Conservation (phyloP, 2,329 filamentous ascomycete genomes). For the Beauveria scarabaeidicola region DNA sequence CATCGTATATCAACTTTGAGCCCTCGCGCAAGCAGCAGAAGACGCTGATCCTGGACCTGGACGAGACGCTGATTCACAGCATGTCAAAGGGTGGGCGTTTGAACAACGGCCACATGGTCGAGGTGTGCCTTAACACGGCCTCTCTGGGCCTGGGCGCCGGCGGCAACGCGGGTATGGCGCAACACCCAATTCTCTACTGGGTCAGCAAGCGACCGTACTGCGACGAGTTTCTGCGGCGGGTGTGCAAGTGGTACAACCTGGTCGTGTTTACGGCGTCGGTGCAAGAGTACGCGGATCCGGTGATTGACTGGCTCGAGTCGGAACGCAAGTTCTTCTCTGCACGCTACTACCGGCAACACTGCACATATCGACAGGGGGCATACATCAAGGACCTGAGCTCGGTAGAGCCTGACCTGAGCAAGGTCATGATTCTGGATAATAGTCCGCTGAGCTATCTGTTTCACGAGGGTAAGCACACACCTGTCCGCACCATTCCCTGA, state of each 20-base stretch:
- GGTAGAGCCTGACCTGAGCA: constrained; percentile 92
- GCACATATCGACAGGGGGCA: constrained; percentile 87
- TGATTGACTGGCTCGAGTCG: constrained; percentile 96
- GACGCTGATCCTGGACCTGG: constrained; percentile 88
- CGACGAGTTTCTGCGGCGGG: constrained; percentile 86
- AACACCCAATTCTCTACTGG: constrained; percentile 96
- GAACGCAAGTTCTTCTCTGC: constrained; percentile 94
- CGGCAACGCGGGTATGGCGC: constrained; percentile 40
- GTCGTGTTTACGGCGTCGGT: constrained; percentile 96
- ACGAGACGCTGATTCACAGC: constrained; percentile 96
- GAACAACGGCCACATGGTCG: constrained; percentile 97
- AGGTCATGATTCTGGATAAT: constrained; percentile 98
- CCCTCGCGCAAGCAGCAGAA: constrained; percentile 61
- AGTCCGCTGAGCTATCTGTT: constrained; percentile 98
- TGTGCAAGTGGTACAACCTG: constrained; percentile 97
- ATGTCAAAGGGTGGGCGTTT: constrained; percentile 94
- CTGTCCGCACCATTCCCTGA: neutral
- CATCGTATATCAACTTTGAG: constrained; percentile 68
- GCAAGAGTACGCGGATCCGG: constrained; percentile 96
- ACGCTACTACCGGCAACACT: constrained; percentile 93
- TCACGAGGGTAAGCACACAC: constrained; percentile 66
- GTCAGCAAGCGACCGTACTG: constrained; percentile 96
- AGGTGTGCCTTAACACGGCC: constrained; percentile 78
- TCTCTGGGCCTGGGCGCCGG: constrained; percentile 60
- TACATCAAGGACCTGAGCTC: constrained; percentile 98